Evolutionary conservation across 129 eudicot species (phyloP).

Genomic region (Flaveria ramosissima): DNA sequence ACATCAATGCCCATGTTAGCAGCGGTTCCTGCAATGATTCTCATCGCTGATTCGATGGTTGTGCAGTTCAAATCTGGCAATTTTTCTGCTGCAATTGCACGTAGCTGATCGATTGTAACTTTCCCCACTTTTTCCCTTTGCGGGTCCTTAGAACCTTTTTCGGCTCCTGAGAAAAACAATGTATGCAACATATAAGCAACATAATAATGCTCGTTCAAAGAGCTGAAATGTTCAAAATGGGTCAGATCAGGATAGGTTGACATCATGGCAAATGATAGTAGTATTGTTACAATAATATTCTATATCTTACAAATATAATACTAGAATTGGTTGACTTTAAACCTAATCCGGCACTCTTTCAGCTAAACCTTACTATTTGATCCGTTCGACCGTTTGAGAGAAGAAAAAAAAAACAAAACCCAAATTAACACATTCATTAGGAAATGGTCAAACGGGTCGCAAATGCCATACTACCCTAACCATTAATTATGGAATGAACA

Average conservation of each 20-base stretch:
- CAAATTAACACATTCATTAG: background rate
- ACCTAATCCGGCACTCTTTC: background rate
- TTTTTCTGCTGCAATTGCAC: constrained; percentile 79
- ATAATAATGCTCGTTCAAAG: background rate
- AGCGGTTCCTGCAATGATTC: constrained; percentile 97
- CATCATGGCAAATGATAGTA: background rate
- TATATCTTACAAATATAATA: background rate
- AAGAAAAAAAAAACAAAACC: background rate
- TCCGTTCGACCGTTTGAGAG: background rate
- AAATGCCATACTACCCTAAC: background rate
- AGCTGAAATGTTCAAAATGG: background rate
- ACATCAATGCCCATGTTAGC: constrained; percentile 96
- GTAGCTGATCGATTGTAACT: constrained; percentile 87
- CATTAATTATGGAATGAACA: background rate
- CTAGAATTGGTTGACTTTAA: background rate
- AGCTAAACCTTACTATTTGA: background rate
- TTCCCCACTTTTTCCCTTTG: constrained; percentile 79
- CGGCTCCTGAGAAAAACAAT: constrained; percentile 55
- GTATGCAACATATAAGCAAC: constrained; percentile 4
- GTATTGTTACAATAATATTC: background rate
- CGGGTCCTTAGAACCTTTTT: constrained; percentile 94
- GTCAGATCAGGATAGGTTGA: background rate
- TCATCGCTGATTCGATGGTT: constrained; percentile 92
- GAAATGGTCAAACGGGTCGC: background rate
- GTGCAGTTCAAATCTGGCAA: constrained; percentile 93